These are phyloP conservation scores for Lipomyces yamanashiensis DNA, from an alignment of 805 yeast genomes.

Conservation along the genomic window DNA sequence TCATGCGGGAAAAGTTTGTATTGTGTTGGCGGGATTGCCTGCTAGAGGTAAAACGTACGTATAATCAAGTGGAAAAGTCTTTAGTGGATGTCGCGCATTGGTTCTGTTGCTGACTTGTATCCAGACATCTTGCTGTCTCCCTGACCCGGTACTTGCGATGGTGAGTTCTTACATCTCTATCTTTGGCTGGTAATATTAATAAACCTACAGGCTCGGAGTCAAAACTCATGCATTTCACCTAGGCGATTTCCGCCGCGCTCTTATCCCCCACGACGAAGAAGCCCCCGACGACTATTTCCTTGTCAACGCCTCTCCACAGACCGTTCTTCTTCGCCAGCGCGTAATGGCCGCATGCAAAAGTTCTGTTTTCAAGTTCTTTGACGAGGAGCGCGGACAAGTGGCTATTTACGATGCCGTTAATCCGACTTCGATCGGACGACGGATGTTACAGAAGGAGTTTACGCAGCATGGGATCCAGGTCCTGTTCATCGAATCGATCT, in stretches of 20 bases:
- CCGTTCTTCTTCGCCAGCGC: conserved; percentile 57
- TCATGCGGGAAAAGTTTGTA: conserved; percentile 93
- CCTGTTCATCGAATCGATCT: conserved; percentile 84
- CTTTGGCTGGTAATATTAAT: neutral
- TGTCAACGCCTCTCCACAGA: conserved; percentile 54
- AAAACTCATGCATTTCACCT: conserved; percentile 88
- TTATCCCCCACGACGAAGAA: conserved; percentile 50
- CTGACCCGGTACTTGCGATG: conserved; percentile 90
- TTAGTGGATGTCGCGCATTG: neutral
- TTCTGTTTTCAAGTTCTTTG: conserved; percentile 74
- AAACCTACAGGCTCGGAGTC: conserved; percentile 70
- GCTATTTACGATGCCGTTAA: conserved; percentile 97
- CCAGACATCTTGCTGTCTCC: conserved; percentile 77
- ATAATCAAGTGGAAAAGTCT: neutral
- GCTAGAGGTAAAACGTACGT: conserved; percentile 85
- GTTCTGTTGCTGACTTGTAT: neutral
- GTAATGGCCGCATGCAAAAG: conserved; percentile 66
- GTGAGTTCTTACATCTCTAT: neutral
- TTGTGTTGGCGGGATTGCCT: conserved; percentile 88
- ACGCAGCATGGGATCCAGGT: conserved; percentile 67
- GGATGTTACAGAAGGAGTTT: conserved; percentile 60
- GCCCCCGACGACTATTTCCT: conserved; percentile 74
- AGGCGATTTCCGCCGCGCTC: conserved; percentile 81
- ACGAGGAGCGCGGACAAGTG: conserved; percentile 83
- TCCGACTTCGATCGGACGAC: conserved; percentile 71